A percentile compares a stretch with the other conserved stretches of the same genome.
phyloP scores from a whole-genome alignment of 2,329 filamentous ascomycete genomes.

The Aspergillus ochraceus region DNA sequence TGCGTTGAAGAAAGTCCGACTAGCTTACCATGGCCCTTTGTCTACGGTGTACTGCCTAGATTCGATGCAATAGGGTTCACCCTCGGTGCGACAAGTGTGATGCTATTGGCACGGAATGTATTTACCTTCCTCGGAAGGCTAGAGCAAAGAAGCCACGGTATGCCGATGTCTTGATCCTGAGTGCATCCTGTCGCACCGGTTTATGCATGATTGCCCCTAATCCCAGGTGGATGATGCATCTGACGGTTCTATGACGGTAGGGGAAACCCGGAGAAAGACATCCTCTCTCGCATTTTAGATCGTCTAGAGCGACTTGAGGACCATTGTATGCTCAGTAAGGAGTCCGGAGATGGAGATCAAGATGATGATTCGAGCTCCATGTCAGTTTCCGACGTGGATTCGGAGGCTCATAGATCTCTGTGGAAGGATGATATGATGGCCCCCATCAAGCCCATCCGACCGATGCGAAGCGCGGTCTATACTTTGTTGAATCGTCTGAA shows the following conservation, averaged over 20 bases:
- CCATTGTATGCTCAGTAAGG: conserved; percentile 9
- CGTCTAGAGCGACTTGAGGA: conserved; percentile 18
- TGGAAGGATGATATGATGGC: background rate
- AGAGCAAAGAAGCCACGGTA: conserved; percentile 8
- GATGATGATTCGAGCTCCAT: conserved; percentile 2
- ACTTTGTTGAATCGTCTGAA: background rate
- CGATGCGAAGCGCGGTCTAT: background rate
- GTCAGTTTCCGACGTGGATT: background rate
- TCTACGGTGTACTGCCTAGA: conserved; percentile 8
- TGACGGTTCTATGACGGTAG: background rate
- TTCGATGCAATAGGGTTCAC: conserved; percentile 19
- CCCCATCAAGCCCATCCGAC: background rate
- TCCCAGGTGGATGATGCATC: background rate
- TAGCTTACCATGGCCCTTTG: too few relatives aligned
- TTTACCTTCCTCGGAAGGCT: conserved; percentile 16
- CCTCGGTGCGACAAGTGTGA: conserved; percentile 23
- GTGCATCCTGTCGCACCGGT: background rate
- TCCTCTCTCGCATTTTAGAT: conserved; percentile 12
- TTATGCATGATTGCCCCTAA: background rate
- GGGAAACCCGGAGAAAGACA: conserved; percentile 4
- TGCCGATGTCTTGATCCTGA: background rate
- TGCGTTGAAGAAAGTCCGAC: too few relatives aligned
- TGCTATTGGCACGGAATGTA: conserved; percentile 10
- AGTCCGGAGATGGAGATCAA: background rate
- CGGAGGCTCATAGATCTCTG: background rate